A percentile compares a stretch with the other conserved stretches of the same genome.
Conservation (phyloP, 495 filamentous ascomycete species). For the Aspergillus haitiensis region DNA sequence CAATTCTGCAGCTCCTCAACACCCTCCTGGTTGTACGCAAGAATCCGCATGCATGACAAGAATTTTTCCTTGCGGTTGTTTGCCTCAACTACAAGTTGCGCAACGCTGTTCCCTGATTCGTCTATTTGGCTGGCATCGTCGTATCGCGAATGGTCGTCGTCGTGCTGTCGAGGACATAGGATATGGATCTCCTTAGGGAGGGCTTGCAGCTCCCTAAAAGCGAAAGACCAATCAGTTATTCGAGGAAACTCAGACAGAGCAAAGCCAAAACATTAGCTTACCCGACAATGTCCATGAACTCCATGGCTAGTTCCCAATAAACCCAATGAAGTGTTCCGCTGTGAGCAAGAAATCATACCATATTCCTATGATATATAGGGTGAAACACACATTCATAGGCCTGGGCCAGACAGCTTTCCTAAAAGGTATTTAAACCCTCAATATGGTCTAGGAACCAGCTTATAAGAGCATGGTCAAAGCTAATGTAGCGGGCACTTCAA, state of each 20-base stretch:
- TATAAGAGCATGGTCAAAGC: constrained; percentile 11
- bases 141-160: constrained; percentile 56
- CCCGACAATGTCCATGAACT: constrained; percentile 46
- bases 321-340: constrained; percentile 6
- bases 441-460: constrained; percentile 2
- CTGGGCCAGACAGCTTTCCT: not conserved
- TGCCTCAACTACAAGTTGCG: constrained; percentile 48
- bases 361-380: constrained; percentile 20
- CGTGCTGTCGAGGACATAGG: constrained; percentile 49
- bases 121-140: constrained; percentile 43
- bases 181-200: constrained; percentile 50
- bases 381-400: not conserved
- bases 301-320: constrained; percentile 35
- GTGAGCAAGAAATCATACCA: constrained; percentile 14
- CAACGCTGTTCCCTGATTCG: constrained; percentile 32
- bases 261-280: constrained; percentile 22
- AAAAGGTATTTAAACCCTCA: not conserved
- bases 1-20: constrained; percentile 58
- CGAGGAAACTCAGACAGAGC: not conserved
- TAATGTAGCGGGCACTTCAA: not conserved
- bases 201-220: constrained; percentile 42
- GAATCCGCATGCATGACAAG: constrained; percentile 63
- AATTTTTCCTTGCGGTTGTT: constrained; percentile 56
- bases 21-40: constrained; percentile 64
- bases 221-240: constrained; percentile 1